Evolutionary conservation across 2,329 filamentous ascomycete species (phyloP).

Genomic region (Aquanectria penicillioides): DNA sequence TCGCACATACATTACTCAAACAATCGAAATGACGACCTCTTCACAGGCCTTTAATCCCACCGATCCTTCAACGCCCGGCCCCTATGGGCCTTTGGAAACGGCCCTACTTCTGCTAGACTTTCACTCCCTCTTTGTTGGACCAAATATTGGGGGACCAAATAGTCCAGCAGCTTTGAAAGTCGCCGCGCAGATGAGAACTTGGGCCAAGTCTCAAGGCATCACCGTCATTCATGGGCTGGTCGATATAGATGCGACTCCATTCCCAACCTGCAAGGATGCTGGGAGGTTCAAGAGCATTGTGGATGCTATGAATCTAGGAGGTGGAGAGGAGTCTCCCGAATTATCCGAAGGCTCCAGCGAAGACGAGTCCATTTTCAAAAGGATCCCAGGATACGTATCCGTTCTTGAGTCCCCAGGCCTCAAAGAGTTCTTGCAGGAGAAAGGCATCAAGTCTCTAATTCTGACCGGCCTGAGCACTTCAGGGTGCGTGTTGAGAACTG

Average conservation of each 20-base stretch:
- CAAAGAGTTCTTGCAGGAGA: neutral
- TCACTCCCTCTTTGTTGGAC: conserved; percentile 11
- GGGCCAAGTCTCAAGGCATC: conserved; percentile 14
- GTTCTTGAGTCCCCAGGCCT: conserved; percentile 14
- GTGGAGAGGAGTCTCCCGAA: neutral
- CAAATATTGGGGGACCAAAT: neutral
- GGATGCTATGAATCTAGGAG: neutral
- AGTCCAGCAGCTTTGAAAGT: neutral
- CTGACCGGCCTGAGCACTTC: conserved; percentile 21
- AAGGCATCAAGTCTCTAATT: conserved; percentile 14
- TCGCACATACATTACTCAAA: neutral
- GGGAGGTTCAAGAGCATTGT: neutral
- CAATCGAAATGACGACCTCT: neutral
- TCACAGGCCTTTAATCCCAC: neutral
- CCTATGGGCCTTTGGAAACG: conserved; percentile 1
- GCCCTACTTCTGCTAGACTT: conserved; percentile 16
- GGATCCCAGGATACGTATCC: conserved; percentile 7
- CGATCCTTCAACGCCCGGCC: neutral
- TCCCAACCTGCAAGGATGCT: neutral
- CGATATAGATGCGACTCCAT: neutral
- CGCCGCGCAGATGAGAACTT: conserved; percentile 12
- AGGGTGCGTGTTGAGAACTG: conserved; percentile 13
- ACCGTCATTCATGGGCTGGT: conserved; percentile 12
- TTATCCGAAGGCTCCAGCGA: neutral
- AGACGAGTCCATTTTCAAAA: conserved; percentile 5